phyloP scores from a whole-genome alignment of 2,329 filamentous ascomycete species.

The Exophiala spinifera region DNA sequence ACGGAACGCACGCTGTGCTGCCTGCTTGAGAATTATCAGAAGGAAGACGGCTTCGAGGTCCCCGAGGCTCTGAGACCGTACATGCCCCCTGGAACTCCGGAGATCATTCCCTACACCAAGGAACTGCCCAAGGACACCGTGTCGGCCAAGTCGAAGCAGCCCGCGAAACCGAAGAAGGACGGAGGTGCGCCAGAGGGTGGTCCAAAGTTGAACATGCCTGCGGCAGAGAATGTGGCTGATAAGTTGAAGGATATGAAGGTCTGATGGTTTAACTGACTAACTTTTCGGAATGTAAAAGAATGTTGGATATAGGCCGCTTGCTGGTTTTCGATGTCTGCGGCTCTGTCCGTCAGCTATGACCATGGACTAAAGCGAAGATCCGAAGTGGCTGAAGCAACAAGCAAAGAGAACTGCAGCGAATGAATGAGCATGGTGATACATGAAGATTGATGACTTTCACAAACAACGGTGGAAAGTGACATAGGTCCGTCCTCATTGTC shows the following conservation, averaged over 20 bases:
- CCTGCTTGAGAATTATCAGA: slow-evolving; percentile 95
- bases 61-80: slow-evolving; percentile 84
- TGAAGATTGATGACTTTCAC: too few species aligned
- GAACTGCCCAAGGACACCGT: slow-evolving; percentile 76
- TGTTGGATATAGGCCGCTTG: neutral
- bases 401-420: too few species aligned
- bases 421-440: too few species aligned
- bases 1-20: slow-evolving; percentile 93
- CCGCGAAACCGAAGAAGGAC: slow-evolving; percentile 31
- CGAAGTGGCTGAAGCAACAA: too few species aligned
- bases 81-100: slow-evolving; percentile 74
- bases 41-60: slow-evolving; percentile 74
- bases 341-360: too few species aligned
- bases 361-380: too few species aligned
- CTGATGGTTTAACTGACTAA: too few species aligned
- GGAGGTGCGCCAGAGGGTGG: slow-evolving; percentile 30
- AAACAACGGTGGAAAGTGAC: too few species aligned
- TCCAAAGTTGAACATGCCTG: slow-evolving; percentile 22
- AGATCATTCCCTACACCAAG: slow-evolving; percentile 84
- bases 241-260: slow-evolving; percentile 43
- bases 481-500: too few species aligned
- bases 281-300: too few species aligned
- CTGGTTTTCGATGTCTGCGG: too few species aligned
- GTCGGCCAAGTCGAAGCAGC: slow-evolving; percentile 53
- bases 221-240: slow-evolving; percentile 37